Evolutionary conservation across 768 basidiomycete species (phyloP), one percentile per base, ranked within the genome.

Genomic region (Boletus sp.): DNA sequence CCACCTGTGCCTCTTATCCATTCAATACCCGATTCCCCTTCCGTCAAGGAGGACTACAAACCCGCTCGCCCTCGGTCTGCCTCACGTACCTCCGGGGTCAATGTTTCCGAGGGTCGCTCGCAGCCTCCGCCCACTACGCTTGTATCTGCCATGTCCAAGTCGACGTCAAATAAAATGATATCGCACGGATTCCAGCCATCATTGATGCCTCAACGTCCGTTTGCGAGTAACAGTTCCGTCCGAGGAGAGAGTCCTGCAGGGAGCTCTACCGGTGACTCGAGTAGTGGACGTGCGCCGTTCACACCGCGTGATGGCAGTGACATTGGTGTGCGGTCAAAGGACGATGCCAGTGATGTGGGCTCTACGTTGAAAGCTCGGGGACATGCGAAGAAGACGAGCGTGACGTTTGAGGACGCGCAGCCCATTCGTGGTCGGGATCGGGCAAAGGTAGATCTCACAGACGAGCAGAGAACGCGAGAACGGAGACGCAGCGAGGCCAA

Each of bases 261-360:
- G 13, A 92, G 90, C 65, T 93, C 90, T 30, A 90, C 87, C 14
- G 90, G 90, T 7, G 90, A 87, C 65, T 91, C 90, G 55, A 92
- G 88, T 57, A 88, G 84, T 62, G 87, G 88, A 15, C 75, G 84
- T 34, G 79, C 80, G 17, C 91, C 90, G 11, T 74, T 87, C 44
- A 93, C 91, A 15, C 91, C 90, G 5, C 74, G 79, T 38, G 90
- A 91, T 63, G 90, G 88, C 25, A 90, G 88, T 59, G 90, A 92
- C 33, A 62, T 78, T 37, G 64, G 67, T 4, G 46, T 55, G 23
- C 63, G 60, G 15, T 51, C 60, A 43, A 60, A 54, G 47, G 64
- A 70, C 14, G 54, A 63, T 17, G 47, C 43, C 27, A 58, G 54
- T 14, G 70, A 70, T 27, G 50, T 55, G 17, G 64, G 55, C 30